These are phyloP conservation scores for Gastroboletus turbinatus DNA, from an alignment of 1,284 basidiomycete genomes.

Conservation along the genomic window DNA sequence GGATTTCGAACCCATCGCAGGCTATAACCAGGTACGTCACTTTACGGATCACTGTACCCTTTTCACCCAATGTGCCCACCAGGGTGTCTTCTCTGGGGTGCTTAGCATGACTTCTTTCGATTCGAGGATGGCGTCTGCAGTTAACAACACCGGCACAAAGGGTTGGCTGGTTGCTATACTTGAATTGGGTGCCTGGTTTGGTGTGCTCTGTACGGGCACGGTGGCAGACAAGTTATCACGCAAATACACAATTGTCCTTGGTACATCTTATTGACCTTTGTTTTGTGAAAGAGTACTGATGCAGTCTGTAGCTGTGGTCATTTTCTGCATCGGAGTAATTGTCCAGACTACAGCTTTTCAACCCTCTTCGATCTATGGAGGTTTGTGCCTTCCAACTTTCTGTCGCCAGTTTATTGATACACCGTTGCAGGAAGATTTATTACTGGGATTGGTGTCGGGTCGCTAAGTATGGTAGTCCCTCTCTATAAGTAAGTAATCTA, in stretches of 20 bases:
- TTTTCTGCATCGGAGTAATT: constrained; percentile 70
- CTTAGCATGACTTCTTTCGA: constrained; percentile 60
- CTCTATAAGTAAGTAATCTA: constrained; percentile 61
- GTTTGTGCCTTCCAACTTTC: constrained; percentile 29
- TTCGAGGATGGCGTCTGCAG: constrained; percentile 54
- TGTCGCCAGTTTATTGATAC: constrained; percentile 1
- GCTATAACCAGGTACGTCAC: constrained; percentile 59
- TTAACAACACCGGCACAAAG: constrained; percentile 49
- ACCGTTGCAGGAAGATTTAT: constrained; percentile 58
- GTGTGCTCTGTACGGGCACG: constrained; percentile 66
- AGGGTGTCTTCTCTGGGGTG: constrained; percentile 76
- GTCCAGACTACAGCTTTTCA: constrained; percentile 60
- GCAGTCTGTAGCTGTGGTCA: constrained; percentile 48
- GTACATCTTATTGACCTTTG: constrained; percentile 34
- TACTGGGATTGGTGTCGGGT: constrained; percentile 76
- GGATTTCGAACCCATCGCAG: constrained; percentile 30
- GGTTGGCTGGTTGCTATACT: constrained; percentile 72
- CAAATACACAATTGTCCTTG: constrained; percentile 68
- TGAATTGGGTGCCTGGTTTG: constrained; percentile 72
- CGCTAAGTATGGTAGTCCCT: constrained; percentile 73
- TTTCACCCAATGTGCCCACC: constrained; percentile 1
- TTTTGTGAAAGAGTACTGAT: background rate
- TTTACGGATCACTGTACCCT: background rate
- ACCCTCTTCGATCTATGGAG: constrained; percentile 64
- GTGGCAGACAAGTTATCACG: constrained; percentile 71